Evolutionary conservation across 2,329 filamentous ascomycete genomes (phyloP).

Genomic region (Chrysoporthe deuterocubensis): DNA sequence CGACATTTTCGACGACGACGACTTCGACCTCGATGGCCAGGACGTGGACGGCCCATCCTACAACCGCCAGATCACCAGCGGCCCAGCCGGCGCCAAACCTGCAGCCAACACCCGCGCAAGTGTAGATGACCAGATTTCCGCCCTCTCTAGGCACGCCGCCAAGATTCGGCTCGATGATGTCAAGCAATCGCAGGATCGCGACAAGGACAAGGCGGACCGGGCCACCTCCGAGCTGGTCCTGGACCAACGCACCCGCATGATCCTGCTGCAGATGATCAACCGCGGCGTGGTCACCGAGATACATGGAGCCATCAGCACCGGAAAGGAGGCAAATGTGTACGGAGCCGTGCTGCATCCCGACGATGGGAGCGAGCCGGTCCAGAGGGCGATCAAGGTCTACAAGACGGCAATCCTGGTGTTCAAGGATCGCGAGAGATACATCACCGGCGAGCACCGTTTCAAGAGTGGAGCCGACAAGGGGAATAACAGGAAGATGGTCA

Average conservation of each 20-base stretch:
- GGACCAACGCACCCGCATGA: slow-evolving; percentile 92
- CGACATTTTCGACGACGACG: slow-evolving; percentile 60
- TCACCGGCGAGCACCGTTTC: slow-evolving; percentile 92
- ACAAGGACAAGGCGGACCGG: slow-evolving; percentile 88
- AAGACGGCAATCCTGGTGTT: slow-evolving; percentile 98
- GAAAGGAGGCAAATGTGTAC: slow-evolving; percentile 98
- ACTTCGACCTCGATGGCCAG: slow-evolving; percentile 62
- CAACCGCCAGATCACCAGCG: slow-evolving; percentile 69
- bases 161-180: slow-evolving; percentile 81
- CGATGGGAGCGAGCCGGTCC: slow-evolving; percentile 58
- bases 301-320: slow-evolving; percentile 92
- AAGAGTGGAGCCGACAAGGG: slow-evolving; percentile 89
- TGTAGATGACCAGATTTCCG: slow-evolving; percentile 85
- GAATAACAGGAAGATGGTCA: slow-evolving; percentile 96
- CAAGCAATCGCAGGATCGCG: slow-evolving; percentile 57
- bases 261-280: slow-evolving; percentile 95
- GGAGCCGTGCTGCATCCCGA: slow-evolving; percentile 73
- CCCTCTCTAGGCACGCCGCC: slow-evolving; percentile 80
- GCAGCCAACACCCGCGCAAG: slow-evolving; percentile 77
- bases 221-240: slow-evolving; percentile 94
- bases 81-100: slow-evolving; percentile 62
- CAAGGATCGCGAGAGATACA: slow-evolving; percentile 96
- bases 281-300: slow-evolving; percentile 86
- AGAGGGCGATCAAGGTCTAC: slow-evolving; percentile 97
- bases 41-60: slow-evolving; percentile 63